Evolutionary conservation across 2,329 filamentous ascomycete species (phyloP).

Genomic region (Talaromyces rugulosus): DNA sequence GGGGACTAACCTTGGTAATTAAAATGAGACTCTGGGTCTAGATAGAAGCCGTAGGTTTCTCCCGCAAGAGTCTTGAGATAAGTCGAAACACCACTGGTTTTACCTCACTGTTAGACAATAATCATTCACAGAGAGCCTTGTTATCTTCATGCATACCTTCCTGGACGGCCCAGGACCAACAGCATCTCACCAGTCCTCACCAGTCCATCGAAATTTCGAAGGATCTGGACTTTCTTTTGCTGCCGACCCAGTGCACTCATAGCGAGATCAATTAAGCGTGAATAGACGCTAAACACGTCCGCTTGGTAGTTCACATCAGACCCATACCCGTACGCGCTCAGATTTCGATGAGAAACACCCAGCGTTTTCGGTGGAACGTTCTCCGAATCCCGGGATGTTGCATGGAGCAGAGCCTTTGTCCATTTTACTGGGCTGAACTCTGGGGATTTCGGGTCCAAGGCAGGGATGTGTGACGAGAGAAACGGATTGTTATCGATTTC

Average conservation of each 20-base stretch:
- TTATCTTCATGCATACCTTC: no score
- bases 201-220: conserved; percentile 62
- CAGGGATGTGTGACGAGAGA: no score
- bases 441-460: no score
- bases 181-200: conserved; percentile 56
- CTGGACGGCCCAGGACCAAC: conserved; percentile 51
- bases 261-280: conserved; percentile 29
- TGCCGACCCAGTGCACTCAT: conserved; percentile 23
- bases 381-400: conserved; percentile 25
- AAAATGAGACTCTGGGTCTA: conserved; percentile 50
- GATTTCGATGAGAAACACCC: conserved; percentile 41
- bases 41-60: background rate
- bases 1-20: conserved; percentile 74
- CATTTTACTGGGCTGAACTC: conserved; percentile 42
- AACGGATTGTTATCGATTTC: no score
- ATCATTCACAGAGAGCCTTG: no score
- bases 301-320: conserved; percentile 41
- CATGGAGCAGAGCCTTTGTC: conserved; percentile 37
- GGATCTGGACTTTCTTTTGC: conserved; percentile 46
- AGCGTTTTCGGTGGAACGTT: conserved; percentile 29
- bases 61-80: conserved; percentile 1
- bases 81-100: conserved; percentile 4
- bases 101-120: no score
- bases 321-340: conserved; percentile 42
- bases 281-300: conserved; percentile 36